Evolutionary conservation across 805 yeast genomes (phyloP), one percentile per base, ranked within the genome.

Genomic region (Kluyveromyces wickerhamii): DNA sequence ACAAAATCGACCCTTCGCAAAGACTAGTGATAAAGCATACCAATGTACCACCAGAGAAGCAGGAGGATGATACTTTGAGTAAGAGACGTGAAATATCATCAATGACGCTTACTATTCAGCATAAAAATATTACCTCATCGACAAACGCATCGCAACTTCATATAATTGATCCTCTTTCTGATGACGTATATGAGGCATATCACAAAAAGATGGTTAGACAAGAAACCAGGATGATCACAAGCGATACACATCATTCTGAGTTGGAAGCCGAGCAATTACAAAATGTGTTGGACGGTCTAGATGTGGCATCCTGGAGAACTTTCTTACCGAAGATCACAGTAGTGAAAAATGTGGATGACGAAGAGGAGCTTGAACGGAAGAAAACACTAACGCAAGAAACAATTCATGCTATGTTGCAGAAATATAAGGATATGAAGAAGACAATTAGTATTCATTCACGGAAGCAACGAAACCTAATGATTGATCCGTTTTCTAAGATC

Each of bases 131-230:
- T 12, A 16, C n/a, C 11, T 19, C 11, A 15, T 21, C 5, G 14
- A 19, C 6, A 15, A 32, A 5, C 16, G 24, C 10, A 10, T 21
- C 32, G n/a, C 17, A 14, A 13, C 10, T 19, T 19, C 16, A 22
- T 9, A 11, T 21, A 21, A 10, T 31, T 7, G 79, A 72, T 45
- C 73, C 76, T 4, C 57, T 82, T 31, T 45, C 54, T 1, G 80
- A 75, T 49, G 44, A 51, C 0, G 13, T 60, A 10, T 77, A 62
- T 49, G 47, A 53, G 20, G 41, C 60, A 10, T 72, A 67, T 45
- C 88, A 81, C 55, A 66, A 66, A 27, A 65, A 71, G 25, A 72
- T 79, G 75, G 72, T 70, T 42, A 71, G 71, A 36, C 78, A 77
- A 34, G 94, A 83, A 53, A 69, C 68, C 39, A 65, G 72, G 29